Percentiles rank a stretch among this genome's conserved stretches.
These are phyloP conservation scores for Inosperma sp. DNA, from an alignment of 768 basidiomycete species.

Conservation along the genomic window DNA sequence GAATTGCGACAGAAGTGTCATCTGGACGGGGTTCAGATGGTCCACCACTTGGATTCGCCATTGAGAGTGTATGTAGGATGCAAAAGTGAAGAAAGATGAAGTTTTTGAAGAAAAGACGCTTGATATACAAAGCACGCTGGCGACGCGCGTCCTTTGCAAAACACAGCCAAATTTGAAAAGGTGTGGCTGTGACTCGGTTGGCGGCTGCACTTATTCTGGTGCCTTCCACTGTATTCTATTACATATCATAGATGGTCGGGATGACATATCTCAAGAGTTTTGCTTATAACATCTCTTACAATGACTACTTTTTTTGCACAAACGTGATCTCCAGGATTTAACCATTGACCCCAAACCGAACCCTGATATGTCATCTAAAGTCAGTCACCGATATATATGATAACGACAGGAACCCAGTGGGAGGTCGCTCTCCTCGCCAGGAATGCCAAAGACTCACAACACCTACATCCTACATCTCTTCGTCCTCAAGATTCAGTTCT, in stretches of 20 bases:
- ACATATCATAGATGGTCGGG: no score
- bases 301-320: no score
- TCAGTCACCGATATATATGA: no score
- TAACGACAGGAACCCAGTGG: no score
- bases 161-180: constrained; percentile 35
- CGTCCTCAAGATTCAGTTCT: constrained; percentile 71
- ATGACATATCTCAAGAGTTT: no score
- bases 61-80: constrained; percentile 25
- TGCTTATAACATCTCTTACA: no score
- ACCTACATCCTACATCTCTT: constrained; percentile 54
- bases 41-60: constrained; percentile 84
- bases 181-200: constrained; percentile 26
- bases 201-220: constrained; percentile 26
- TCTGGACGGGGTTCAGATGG: constrained; percentile 80
- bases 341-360: no score
- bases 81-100: constrained; percentile 22
- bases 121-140: constrained; percentile 23
- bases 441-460: no score
- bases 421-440: no score
- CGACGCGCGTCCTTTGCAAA: constrained; percentile 40
- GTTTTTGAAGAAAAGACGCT: no score
- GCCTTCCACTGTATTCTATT: constrained; percentile 34
- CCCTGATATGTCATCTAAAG: no score
- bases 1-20: constrained; percentile 91
- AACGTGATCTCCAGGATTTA: no score